Percentiles rank a stretch among this genome's conserved stretches.
phyloP scores from a whole-genome alignment of 1,284 basidiomycete species.

The Kalmanozyma brasiliensis region DNA sequence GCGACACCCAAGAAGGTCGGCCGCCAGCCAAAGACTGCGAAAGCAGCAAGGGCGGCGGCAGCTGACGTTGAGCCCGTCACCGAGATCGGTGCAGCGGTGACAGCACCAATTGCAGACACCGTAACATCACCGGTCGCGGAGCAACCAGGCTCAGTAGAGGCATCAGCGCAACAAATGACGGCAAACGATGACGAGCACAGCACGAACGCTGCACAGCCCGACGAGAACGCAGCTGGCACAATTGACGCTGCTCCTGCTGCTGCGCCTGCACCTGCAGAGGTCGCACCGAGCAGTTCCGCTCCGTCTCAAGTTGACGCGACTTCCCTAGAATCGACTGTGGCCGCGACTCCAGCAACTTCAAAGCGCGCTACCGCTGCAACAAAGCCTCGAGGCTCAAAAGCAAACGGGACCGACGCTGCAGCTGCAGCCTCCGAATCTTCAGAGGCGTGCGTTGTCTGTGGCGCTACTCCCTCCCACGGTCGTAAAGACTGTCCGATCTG shows the following conservation, averaged over 20 bases:
- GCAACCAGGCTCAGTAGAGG: not conserved
- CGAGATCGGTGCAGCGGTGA: not conserved
- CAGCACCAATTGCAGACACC: not conserved
- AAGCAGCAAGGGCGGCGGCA: constrained; percentile 4
- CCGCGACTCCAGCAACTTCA: not conserved
- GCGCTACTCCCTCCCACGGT: constrained; percentile 15
- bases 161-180: not conserved
- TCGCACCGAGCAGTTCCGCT: constrained; percentile 6
- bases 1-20: constrained; percentile 1
- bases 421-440: not conserved
- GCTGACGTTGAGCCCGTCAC: not conserved
- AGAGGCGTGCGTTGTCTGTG: constrained; percentile 23
- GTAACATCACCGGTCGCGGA: not conserved
- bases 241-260: constrained; percentile 1
- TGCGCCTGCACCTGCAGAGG: not conserved
- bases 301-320: not conserved
- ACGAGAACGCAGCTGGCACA: not conserved
- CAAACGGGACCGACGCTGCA: constrained; percentile 1
- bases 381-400: constrained; percentile 11
- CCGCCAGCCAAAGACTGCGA: constrained; percentile 2
- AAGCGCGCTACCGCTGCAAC: constrained; percentile 3
- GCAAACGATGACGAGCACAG: not conserved
- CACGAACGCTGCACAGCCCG: not conserved
- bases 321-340: not conserved
- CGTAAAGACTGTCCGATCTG: constrained; percentile 21